Base-by-base conservation (phyloP, 2,329 filamentous ascomycete species). In the Periconia sp. region DNA sequence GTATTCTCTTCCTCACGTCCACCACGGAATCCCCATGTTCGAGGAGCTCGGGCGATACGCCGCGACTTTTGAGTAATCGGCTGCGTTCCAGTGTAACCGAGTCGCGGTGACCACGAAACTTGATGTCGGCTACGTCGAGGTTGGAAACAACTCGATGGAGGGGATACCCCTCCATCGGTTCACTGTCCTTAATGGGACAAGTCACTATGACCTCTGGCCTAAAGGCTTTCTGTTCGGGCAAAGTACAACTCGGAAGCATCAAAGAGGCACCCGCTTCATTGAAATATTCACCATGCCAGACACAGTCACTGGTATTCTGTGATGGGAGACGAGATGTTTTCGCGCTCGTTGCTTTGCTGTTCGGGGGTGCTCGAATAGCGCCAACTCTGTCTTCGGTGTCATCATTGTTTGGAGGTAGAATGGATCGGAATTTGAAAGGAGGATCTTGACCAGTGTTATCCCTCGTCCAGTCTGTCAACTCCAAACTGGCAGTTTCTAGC, bases 31-130 rank as follows among this genome's bases (percentile, higher is more conserved):
- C 62, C 8, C 56, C 41, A 33, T 64, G 62, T n/a, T 58, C 53
- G 17, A 65, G 59, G 6, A 66, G 56, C 27, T 66, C 66, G 0
- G 62, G 59, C 8, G 60, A 58, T 0, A 64, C 37, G 2, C 52
- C 55, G 6, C 60, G 53, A 18, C 62, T 52, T 5, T 53, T 55
- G 7, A 64, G 30, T n/a, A 71, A 54, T 19, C 69, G 65, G 7
- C 59, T 59, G 27, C 63, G 64, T 6, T 67, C 65, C n/a, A 71
- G 53, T 1, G 65, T 57, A 0, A 72, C 55, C 0, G 71, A 73
- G 46, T 73, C 68, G 20, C 67, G 64, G 52, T 73, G 71, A 18
- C 60, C 62, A 3, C 65, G 60, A 20, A 73, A 73, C 15, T 53
- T 62, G 1, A 59, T 19, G 2, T 70, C 63, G 14, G 52, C 47